Evolutionary conservation across 805 yeast genomes (phyloP), one percentile per base, ranked within the genome.

Genomic region (Candida krabiensis): DNA sequence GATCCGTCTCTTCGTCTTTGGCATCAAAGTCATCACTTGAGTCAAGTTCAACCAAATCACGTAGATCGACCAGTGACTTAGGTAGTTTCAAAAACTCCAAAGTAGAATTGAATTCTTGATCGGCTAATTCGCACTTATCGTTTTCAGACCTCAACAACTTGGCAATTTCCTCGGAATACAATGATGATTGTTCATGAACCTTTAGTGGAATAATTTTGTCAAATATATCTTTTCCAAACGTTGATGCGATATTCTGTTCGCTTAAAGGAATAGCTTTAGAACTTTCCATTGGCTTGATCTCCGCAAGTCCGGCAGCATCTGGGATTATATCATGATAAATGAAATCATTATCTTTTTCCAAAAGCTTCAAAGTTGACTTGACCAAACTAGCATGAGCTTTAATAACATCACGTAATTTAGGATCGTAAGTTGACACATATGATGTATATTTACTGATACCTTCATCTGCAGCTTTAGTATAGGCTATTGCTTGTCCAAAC

Each of bases 101-200:
- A 8, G 86, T 86, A 1, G 96, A 86, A 2, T 71, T 61, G 33
- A 84, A 71, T 55, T 90, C 93, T 58, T 86, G 85, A 52, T 87
- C 79, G 0, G 95, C 83, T 8, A 89, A 74, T 40, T 86, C 90
- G 16, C 79, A 74, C 43, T 73, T 73, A 43, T 90, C 97, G 30
- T 80, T 71, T 53, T 87, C 89, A 29, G 67, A 71, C 52, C 98
- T 74, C 31, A 88, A 61, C 25, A 86, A 63, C 46, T 75, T 79
- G 0, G 96, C 91, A 60, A 87, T 85, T 56, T 86, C 89, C 57
- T 91, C 99, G 0, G 96, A 84, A 58, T 93, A 93, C 46, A 81
- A 69, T 45, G 96, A 86, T 37, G 87, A 77, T 50, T 85, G 79
- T 61, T 91, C 96, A 55, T 89, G 96, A 14, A 91, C 88, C 23